These are phyloP conservation scores for Mucor racemosus DNA, from an alignment of 371 early-diverging fungal genomes.

Conservation along the genomic window DNA sequence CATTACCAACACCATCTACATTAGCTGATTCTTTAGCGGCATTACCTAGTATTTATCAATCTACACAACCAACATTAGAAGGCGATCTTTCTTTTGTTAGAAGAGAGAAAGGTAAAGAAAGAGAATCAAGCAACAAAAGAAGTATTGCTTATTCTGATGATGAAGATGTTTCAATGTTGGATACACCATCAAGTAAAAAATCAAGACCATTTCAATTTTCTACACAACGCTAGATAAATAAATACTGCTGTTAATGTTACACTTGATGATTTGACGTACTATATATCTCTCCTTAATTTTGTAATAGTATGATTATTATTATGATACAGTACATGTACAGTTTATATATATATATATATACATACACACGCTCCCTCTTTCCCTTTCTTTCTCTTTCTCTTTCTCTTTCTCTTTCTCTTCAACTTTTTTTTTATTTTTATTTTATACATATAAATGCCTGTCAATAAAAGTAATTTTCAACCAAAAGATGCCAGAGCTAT, in stretches of 20 bases:
- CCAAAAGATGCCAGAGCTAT: conserved; percentile 36
- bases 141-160: not conserved
- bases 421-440: conserved; percentile 3
- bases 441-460: conserved; percentile 4
- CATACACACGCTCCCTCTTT: not conserved
- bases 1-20: not conserved
- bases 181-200: not conserved
- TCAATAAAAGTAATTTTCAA: conserved; percentile 24
- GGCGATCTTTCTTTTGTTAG: conserved; percentile 13
- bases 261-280: conserved; percentile 3
- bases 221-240: conserved; percentile 1
- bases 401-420: not conserved
- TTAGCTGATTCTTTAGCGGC: conserved; percentile 12
- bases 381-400: not conserved
- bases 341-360: not conserved
- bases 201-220: conserved; percentile 16
- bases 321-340: not conserved
- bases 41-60: conserved; percentile 12
- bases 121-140: not conserved
- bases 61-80: conserved; percentile 6
- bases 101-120: not conserved
- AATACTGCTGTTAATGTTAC: not conserved
- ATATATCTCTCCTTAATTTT: conserved; percentile 7
- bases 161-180: conserved; percentile 1
- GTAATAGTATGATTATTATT: not conserved